phyloP scores from a whole-genome alignment of 495 filamentous ascomycete species.

The Podospora sp. region DNA sequence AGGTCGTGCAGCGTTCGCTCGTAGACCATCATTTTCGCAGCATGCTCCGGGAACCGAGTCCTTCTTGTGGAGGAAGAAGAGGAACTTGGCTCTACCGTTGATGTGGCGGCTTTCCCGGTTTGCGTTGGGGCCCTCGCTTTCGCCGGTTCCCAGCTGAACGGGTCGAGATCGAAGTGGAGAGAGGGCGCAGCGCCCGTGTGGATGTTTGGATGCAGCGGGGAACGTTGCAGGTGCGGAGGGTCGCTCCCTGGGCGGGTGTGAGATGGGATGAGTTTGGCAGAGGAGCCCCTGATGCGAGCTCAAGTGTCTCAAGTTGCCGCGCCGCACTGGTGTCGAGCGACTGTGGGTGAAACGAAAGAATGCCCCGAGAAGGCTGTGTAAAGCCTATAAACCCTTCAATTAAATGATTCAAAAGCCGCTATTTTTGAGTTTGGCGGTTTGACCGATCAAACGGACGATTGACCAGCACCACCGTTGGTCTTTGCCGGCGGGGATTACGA shows the following conservation, averaged over 20 bases:
- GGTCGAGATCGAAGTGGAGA: conserved; percentile 9
- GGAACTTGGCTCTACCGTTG: conserved; percentile 20
- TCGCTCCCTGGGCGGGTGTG: conserved; percentile 20
- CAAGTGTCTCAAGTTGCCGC: conserved; percentile 34
- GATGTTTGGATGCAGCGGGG: conserved; percentile 22
- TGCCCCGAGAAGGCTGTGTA: background rate
- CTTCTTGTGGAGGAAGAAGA: conserved; percentile 12
- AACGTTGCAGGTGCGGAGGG: conserved; percentile 29
- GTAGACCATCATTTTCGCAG: conserved; percentile 60
- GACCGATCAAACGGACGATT: conserved; percentile 1
- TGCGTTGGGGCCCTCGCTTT: conserved; percentile 5
- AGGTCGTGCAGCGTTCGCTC: conserved; percentile 47
- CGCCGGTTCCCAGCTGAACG: background rate
- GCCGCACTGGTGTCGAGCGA: conserved; percentile 13
- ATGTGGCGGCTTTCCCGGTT: background rate
- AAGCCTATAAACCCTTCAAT: conserved; percentile 3
- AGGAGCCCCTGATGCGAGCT: conserved; percentile 30
- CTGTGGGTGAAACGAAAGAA: conserved; percentile 20
- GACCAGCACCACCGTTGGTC: background rate
- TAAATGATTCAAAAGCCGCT: background rate
- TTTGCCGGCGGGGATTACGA: background rate
- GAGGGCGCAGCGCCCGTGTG: conserved; percentile 6
- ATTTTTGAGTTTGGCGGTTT: conserved; percentile 7
- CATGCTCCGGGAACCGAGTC: conserved; percentile 7
- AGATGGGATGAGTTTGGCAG: conserved; percentile 26